These are phyloP conservation scores for Penicillium paxilli DNA, from an alignment of 495 filamentous ascomycete genomes.

Conservation along the genomic window DNA sequence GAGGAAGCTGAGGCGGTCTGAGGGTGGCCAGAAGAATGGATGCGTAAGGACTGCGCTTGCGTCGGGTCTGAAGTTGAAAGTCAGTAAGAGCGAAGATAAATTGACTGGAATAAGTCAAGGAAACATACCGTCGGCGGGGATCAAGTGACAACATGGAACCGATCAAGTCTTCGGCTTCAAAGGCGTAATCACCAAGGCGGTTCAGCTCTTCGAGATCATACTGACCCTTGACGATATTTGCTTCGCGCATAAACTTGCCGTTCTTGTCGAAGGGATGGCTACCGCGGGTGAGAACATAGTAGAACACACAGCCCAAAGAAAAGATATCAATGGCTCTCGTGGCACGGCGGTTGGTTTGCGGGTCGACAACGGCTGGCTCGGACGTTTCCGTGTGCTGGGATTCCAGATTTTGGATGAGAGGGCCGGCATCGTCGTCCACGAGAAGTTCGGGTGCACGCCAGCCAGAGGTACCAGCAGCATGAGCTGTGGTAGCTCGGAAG, in stretches of 20 bases:
- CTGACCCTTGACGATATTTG: conserved; percentile 89
- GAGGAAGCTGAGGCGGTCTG: conserved; percentile 85
- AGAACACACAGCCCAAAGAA: conserved; percentile 92
- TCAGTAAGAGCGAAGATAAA: background rate
- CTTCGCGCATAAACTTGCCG: conserved; percentile 90
- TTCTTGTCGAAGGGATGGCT: conserved; percentile 93
- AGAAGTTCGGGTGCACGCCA: conserved; percentile 96
- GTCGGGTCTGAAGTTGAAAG: conserved; percentile 53
- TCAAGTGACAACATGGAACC: conserved; percentile 75
- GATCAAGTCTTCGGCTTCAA: conserved; percentile 85
- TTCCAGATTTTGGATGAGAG: conserved; percentile 22
- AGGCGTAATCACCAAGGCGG: conserved; percentile 74
- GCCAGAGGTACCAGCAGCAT: conserved; percentile 89
- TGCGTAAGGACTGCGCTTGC: conserved; percentile 79
- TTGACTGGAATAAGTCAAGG: background rate
- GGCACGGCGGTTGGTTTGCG: conserved; percentile 72
- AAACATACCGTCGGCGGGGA: conserved; percentile 59
- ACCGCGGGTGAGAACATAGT: conserved; percentile 89
- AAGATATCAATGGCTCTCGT: conserved; percentile 97
- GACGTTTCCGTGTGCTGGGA: conserved; percentile 53
- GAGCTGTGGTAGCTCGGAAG: conserved; percentile 88
- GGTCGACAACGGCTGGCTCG: conserved; percentile 60
- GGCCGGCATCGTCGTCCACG: conserved; percentile 65
- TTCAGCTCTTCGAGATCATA: conserved; percentile 72
- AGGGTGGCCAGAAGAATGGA: conserved; percentile 92